Conservation (phyloP, 2,329 filamentous ascomycete genomes). For the Paracoccidioides brasiliensis region DNA sequence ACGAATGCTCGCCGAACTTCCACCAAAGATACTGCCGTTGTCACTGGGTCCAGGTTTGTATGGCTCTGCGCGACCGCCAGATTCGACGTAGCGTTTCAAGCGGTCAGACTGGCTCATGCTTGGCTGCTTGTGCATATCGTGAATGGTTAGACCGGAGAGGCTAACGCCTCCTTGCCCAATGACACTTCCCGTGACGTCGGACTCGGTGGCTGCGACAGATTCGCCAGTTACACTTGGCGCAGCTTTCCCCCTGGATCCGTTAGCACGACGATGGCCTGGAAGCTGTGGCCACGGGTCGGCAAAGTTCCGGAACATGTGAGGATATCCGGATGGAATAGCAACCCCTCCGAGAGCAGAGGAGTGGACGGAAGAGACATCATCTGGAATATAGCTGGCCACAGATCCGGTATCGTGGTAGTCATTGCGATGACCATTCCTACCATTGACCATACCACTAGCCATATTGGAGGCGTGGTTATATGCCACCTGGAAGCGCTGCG, state of each 20-base stretch:
- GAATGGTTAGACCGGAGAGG: constrained; percentile 67
- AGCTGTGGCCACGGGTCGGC: constrained; percentile 81
- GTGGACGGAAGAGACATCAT: constrained; percentile 93
- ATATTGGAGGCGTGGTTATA: constrained; percentile 54
- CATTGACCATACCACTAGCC: constrained; percentile 40
- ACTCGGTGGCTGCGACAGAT: constrained; percentile 81
- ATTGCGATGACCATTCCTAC: constrained; percentile 36
- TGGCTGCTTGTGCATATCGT: constrained; percentile 56
- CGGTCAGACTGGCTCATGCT: constrained; percentile 76
- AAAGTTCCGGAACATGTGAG: constrained; percentile 91
- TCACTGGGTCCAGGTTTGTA: constrained; percentile 40
- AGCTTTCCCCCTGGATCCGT: constrained; percentile 53
- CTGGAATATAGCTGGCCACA: constrained; percentile 87
- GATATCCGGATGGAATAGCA: constrained; percentile 69
- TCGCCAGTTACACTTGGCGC: constrained; percentile 76
- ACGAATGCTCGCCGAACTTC: constrained; percentile 41
- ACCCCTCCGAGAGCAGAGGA: constrained; percentile 79
- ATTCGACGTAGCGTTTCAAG: constrained; percentile 87
- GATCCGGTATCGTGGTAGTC: constrained; percentile 66
- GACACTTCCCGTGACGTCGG: constrained; percentile 68
- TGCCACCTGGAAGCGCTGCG: constrained; percentile 73
- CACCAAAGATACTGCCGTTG: constrained; percentile 53
- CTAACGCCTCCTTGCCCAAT: constrained; percentile 78
- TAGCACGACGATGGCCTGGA: constrained; percentile 52
- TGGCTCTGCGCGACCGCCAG: constrained; percentile 52